Conservation (phyloP, 352 stramenopile species). For the Pythium aquatile region DNA sequence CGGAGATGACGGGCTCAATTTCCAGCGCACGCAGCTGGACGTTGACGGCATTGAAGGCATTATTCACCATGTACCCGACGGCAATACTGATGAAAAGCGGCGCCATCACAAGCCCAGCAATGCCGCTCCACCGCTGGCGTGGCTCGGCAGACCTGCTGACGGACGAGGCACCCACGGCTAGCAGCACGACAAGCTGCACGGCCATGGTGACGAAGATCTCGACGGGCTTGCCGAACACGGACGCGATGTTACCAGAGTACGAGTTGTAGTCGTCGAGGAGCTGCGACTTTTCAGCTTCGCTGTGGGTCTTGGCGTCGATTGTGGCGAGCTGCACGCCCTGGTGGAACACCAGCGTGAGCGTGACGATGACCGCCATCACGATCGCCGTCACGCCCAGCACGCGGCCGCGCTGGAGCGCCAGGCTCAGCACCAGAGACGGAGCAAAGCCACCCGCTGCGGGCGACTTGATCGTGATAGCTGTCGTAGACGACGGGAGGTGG, state of each 20-base stretch:
- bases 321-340: neutral
- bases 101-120: neutral
- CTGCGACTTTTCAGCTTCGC: neutral
- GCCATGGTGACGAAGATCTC: conserved; percentile 5
- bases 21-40: neutral
- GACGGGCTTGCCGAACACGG: neutral
- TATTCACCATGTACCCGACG: conserved; percentile 2
- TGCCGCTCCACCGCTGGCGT: neutral
- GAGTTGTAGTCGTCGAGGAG: conserved; percentile 3
- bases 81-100: neutral
- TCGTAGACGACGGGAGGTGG: neutral
- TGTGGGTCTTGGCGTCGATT: neutral
- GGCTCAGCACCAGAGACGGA: neutral
- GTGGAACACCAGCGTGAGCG: conserved; percentile 4
- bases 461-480: neutral
- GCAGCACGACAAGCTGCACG: neutral
- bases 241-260: conserved; percentile 8
- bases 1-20: neutral
- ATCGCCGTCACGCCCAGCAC: neutral
- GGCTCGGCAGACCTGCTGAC: neutral
- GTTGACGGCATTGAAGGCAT: neutral
- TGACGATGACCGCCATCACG: conserved; percentile 1
- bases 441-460: neutral
- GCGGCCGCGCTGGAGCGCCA: neutral
- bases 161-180: neutral